phyloP scores from a whole-genome alignment of 495 filamentous ascomycete species.

The Rhypophila decipiens region DNA sequence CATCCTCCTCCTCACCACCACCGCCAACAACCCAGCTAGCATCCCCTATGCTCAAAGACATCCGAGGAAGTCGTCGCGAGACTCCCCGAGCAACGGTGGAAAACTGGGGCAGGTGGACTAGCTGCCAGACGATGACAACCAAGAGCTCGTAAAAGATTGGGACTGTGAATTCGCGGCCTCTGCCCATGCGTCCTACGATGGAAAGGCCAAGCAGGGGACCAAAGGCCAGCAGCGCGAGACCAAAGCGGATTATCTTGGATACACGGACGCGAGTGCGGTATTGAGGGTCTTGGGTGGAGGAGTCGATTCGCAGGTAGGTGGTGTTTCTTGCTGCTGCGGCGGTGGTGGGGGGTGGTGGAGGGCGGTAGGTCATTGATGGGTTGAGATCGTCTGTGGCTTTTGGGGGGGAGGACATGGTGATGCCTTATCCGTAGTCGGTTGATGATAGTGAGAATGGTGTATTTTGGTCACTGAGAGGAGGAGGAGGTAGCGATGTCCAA shows the following conservation, averaged over 20 bases:
- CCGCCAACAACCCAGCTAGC: constrained; percentile 2
- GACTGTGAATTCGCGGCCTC: background rate
- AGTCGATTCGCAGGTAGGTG: background rate
- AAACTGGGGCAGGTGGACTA: background rate
- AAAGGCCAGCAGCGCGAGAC: background rate
- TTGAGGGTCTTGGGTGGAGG: background rate
- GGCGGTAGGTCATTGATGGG: constrained; percentile 7
- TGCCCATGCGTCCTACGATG: background rate
- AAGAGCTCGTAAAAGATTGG: constrained; percentile 4
- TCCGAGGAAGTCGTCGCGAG: constrained; percentile 1
- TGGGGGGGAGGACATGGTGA: background rate
- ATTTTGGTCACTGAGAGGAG: background rate
- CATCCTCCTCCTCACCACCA: background rate
- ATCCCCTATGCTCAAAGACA: constrained; percentile 9
- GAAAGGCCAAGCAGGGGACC: constrained; percentile 6
- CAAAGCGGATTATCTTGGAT: background rate
- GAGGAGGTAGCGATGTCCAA: background rate
- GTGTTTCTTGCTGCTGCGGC: no score
- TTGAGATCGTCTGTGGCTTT: background rate
- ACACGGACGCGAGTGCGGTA: background rate
- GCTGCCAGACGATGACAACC: constrained; percentile 5
- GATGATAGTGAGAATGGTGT: background rate
- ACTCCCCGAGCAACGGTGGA: background rate
- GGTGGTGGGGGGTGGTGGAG: background rate
- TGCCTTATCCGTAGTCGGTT: background rate